A percentile compares a stretch with the other conserved stretches of the same genome.
These are phyloP conservation scores for Brachypodium distachyon DNA, from an alignment of 202 grass and related monocot genomes.

Conservation along the genomic window DNA sequence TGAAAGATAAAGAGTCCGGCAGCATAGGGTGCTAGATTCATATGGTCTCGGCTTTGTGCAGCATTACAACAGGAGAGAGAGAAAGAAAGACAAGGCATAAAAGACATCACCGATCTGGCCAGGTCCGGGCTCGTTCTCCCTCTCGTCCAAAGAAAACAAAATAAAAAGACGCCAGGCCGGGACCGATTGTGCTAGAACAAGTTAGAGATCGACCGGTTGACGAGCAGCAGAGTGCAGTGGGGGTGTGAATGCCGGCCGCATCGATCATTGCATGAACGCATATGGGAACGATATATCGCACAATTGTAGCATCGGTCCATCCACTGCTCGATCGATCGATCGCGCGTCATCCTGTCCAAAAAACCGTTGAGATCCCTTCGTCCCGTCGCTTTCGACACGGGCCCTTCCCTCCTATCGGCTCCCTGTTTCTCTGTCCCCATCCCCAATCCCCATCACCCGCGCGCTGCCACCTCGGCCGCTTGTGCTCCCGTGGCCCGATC, in stretches of 20 bases:
- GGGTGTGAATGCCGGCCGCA: not conserved
- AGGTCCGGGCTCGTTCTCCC: not conserved
- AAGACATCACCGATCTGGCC: not conserved
- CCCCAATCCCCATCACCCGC: not conserved
- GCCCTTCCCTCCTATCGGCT: not conserved
- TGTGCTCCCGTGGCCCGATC: constrained; percentile 21
- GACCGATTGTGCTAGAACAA: not conserved
- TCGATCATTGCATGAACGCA: constrained; percentile 36
- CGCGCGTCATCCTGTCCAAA: not conserved
- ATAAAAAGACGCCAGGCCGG: not conserved
- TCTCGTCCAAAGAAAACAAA: not conserved
- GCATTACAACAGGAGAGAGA: constrained; percentile 11
- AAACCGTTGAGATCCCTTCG: constrained; percentile 24
- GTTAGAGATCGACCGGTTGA: not conserved
- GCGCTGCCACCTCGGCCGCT: not conserved
- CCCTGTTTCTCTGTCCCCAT: not conserved
- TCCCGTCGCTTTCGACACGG: constrained; percentile 37
- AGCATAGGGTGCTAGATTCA: constrained; percentile 3
- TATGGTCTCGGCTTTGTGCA: constrained; percentile 35
- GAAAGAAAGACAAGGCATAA: not conserved
- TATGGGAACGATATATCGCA: not conserved
- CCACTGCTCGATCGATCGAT: too few relatives aligned
- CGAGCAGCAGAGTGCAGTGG: not conserved
- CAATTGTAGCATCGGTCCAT: too few relatives aligned
- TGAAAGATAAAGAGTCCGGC: too few relatives aligned